Conservation (phyloP, 805 yeast genomes). For the Blastobotrys muscicola region DNA sequence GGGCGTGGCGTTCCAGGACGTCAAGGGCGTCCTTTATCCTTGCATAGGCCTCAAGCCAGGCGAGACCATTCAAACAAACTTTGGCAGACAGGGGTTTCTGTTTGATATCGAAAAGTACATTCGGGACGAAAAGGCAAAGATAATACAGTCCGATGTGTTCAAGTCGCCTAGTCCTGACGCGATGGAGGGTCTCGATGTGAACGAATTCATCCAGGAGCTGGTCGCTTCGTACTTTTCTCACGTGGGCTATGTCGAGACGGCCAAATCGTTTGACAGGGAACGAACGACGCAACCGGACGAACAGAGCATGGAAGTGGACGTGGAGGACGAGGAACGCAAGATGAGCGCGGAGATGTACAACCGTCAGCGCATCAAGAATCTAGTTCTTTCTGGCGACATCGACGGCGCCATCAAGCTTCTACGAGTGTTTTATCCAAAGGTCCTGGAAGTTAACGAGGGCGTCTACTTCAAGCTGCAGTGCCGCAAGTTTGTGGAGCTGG, state of each 20-base stretch:
- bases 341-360: conserved; percentile 30
- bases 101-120: conserved; percentile 53
- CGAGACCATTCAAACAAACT: conserved; percentile 40
- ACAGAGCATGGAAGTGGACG: conserved; percentile 8
- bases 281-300: conserved; percentile 27
- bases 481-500: conserved; percentile 34
- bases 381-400: conserved; percentile 37
- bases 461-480: conserved; percentile 36
- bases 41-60: conserved; percentile 37
- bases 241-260: conserved; percentile 47
- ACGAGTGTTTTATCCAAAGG: conserved; percentile 31
- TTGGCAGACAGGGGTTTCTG: conserved; percentile 40
- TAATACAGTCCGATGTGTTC: conserved; percentile 11
- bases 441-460: conserved; percentile 26
- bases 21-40: conserved; percentile 39
- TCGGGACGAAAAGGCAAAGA: conserved; percentile 33
- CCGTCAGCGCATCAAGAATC: conserved; percentile 38
- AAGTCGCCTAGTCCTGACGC: conserved; percentile 4
- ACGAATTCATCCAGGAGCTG: conserved; percentile 25
- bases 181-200: conserved; percentile 2
- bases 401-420: conserved; percentile 35
- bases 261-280: conserved; percentile 43
- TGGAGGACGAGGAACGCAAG: conserved; percentile 17
- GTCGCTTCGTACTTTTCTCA: conserved; percentile 46
- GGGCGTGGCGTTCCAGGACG: conserved; percentile 45